phyloP scores from a whole-genome alignment of 208 protist genomes.

The Trypanosoma vivax region DNA sequence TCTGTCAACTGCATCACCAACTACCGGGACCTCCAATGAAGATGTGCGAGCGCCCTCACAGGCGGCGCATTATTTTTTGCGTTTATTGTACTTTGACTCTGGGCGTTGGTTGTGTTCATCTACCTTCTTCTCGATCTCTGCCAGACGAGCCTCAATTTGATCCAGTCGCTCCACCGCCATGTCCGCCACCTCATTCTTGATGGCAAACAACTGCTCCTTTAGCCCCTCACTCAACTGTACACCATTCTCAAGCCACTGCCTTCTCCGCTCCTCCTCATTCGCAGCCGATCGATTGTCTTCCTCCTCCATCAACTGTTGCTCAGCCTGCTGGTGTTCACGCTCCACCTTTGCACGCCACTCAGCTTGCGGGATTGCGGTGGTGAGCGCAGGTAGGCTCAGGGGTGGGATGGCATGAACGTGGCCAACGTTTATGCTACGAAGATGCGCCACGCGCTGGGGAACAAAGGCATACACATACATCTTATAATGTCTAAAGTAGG shows the following conservation, averaged over 20 bases:
- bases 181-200: slow-evolving; percentile 54
- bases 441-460: slow-evolving; percentile 44
- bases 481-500: slow-evolving; percentile 90
- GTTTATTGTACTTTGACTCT: slow-evolving; percentile 17
- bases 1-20: no score
- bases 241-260: slow-evolving; percentile 37
- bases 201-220: slow-evolving; percentile 68
- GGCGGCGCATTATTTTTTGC: slow-evolving; percentile 27
- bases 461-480: slow-evolving; percentile 90
- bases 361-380: slow-evolving; percentile 37
- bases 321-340: slow-evolving; percentile 40
- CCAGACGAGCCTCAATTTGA: slow-evolving; percentile 67
- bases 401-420: slow-evolving; percentile 52
- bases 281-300: slow-evolving; percentile 29
- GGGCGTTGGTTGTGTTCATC: slow-evolving; percentile 16
- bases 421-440: slow-evolving; percentile 42
- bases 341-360: slow-evolving; percentile 70
- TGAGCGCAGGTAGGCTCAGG: slow-evolving; percentile 42
- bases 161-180: slow-evolving; percentile 53
- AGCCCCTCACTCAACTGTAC: slow-evolving; percentile 63
- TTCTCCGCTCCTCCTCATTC: slow-evolving; percentile 33
- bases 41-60: not conserved
- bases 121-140: slow-evolving; percentile 70
- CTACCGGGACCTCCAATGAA: no score
- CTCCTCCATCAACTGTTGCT: slow-evolving; percentile 46